phyloP scores from a whole-genome alignment of 345 rosid species.

The Lepidium sativum region DNA sequence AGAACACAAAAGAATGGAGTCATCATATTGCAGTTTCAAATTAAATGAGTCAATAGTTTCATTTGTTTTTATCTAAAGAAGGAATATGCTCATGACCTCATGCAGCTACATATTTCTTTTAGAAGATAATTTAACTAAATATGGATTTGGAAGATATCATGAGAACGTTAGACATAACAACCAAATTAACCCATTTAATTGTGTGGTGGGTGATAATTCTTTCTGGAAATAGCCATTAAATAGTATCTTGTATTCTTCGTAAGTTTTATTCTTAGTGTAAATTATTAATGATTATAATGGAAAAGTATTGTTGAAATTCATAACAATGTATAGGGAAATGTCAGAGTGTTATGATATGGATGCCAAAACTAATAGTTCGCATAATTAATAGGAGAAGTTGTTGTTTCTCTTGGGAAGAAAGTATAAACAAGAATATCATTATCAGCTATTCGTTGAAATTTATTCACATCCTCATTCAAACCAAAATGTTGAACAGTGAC shows the following conservation, averaged over 20 bases:
- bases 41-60: not conserved
- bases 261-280: constrained; percentile 2
- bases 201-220: not conserved
- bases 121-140: not conserved
- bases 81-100: not conserved
- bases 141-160: constrained; percentile 14
- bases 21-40: not conserved
- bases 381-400: constrained; percentile 68
- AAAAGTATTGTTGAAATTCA: too few relatives aligned
- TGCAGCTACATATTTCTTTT: not conserved
- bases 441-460: constrained; percentile 68
- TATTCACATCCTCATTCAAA: constrained; percentile 59
- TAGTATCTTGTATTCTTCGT: not conserved
- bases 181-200: not conserved
- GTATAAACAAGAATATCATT: constrained; percentile 84
- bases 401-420: constrained; percentile 88
- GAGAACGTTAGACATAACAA: not conserved
- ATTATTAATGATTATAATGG: not conserved
- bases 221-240: not conserved
- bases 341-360: constrained; percentile 55
- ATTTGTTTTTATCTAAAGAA: not conserved
- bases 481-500: constrained; percentile 73
- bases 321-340: too few relatives aligned
- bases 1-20: not conserved
- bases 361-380: constrained; percentile 84